A percentile compares a stretch with the other conserved stretches of the same genome.
Evolutionary conservation across 768 basidiomycete species (phyloP).

Genomic region (Tulasnella calospora): DNA sequence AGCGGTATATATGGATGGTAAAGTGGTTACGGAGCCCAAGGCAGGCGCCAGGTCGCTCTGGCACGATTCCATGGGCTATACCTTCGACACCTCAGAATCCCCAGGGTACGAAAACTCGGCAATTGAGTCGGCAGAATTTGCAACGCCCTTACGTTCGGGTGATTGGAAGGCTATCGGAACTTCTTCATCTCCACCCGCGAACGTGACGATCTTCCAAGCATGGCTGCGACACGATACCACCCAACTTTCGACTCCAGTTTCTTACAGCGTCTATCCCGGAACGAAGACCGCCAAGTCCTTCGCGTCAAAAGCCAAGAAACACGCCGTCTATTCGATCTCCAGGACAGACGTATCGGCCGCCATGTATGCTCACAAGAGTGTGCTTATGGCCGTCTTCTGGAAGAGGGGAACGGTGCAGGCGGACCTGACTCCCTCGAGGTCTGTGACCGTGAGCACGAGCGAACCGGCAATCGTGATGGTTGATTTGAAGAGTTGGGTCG

Average conservation of each 20-base stretch:
- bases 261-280: constrained; percentile 58
- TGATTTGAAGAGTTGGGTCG: constrained; percentile 39
- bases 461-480: constrained; percentile 40
- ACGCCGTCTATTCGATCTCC: constrained; percentile 33
- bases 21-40: constrained; percentile 13
- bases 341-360: constrained; percentile 49
- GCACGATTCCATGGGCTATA: constrained; percentile 64
- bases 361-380: constrained; percentile 43
- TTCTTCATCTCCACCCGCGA: constrained; percentile 53
- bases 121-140: constrained; percentile 36
- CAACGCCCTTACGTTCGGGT: constrained; percentile 49
- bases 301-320: constrained; percentile 27
- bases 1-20: constrained; percentile 44
- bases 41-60: constrained; percentile 44
- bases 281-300: constrained; percentile 34
- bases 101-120: constrained; percentile 20
- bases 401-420: constrained; percentile 44
- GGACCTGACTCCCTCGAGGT: not conserved
- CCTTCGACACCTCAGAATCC: constrained; percentile 40
- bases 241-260: constrained; percentile 36
- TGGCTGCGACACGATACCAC: constrained; percentile 47
- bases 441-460: constrained; percentile 21
- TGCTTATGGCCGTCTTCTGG: constrained; percentile 57
- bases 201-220: constrained; percentile 60
- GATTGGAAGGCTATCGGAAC: constrained; percentile 61